Conservation (phyloP, 108 stramenopile genomes). For the Cyclostephanos tholiformis region DNA sequence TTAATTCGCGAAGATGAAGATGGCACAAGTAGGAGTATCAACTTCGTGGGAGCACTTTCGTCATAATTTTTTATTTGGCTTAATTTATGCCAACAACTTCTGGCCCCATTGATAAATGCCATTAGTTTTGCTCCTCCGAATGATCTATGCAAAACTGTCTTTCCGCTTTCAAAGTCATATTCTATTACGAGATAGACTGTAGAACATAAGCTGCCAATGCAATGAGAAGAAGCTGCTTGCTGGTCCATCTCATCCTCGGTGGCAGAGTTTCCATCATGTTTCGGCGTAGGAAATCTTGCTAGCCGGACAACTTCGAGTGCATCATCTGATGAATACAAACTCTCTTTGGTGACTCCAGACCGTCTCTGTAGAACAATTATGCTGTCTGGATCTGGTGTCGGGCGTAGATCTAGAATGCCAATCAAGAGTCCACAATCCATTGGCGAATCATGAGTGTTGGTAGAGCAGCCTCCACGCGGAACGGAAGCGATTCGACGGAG, state of each 20-base stretch:
- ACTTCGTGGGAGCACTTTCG: slow-evolving; percentile 11
- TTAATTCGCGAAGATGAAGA: slow-evolving; percentile 9
- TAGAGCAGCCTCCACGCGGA: not conserved
- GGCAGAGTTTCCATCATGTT: not conserved
- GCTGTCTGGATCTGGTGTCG: slow-evolving; percentile 16
- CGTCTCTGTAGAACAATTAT: slow-evolving; percentile 1
- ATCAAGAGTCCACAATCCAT: not conserved
- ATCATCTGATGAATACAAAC: not conserved
- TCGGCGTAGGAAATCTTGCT: slow-evolving; percentile 4
- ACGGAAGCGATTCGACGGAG: slow-evolving; percentile 1
- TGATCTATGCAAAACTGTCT: slow-evolving; percentile 43
- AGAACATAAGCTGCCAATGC: slow-evolving; percentile 28
- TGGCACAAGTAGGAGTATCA: slow-evolving; percentile 28
- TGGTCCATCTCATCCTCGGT: slow-evolving; percentile 12
- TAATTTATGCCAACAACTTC: slow-evolving; percentile 21
- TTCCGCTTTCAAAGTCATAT: slow-evolving; percentile 34
- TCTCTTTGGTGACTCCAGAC: too few relatives aligned
- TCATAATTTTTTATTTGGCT: not conserved
- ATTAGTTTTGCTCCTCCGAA: slow-evolving; percentile 32
- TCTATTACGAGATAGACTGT: slow-evolving; percentile 26
- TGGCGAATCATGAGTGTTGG: not conserved
- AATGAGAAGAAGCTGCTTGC: slow-evolving; percentile 26
- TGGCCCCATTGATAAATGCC: slow-evolving; percentile 28
- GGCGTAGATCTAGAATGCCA: slow-evolving; percentile 26
- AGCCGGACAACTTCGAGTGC: slow-evolving; percentile 2